Base-by-base conservation (phyloP, 805 yeast species). In the Teunomyces barrocoloradensis region DNA sequence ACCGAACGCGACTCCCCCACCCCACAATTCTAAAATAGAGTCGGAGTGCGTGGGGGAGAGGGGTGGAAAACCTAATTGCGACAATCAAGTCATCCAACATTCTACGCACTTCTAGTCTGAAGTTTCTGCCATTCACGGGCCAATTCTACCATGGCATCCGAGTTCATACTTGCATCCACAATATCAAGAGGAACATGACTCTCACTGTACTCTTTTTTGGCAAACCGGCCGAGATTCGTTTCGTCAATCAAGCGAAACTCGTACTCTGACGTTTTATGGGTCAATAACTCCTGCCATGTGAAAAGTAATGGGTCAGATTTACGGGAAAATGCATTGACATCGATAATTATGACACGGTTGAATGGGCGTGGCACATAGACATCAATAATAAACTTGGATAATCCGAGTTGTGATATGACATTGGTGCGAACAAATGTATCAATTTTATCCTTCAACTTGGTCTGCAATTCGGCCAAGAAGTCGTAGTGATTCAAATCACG, bases 181-280 rank as follows among this genome's bases (percentile, higher is more conserved):
- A 94, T 81, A 58, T 94, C 99, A 44, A 79, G 75, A 0, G 99
- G 99, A 2, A 94, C 96, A 58, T 88, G 91, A 62, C 84, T 89
- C 57, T 92, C 96, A 2, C 96, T 81, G 60, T 89, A 92, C 43
- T 89, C 96, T 53, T 86, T 88, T 0, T 82, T 68, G 0, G 89
- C 85, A 70, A 90, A 90, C 27, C 92, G 72, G 0, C 89, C 87
- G 5, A 87, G 69, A 51, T 89, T 87, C 17, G 80, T 80, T 54
- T 81, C 79, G 1, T 81, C 77, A 4, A 92, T 83, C 11, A 92
- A 63, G 27, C 98, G 69, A 17, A 92, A 61, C 42, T 77, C 83
- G 47, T 74, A 77, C 3, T 60, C 64, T 55, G 69, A 44, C 67
- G 74, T 23, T 47, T 58, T 21, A 40, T 62, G 48, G 57, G 61